Conservation (phyloP, 1,284 basidiomycete species). For the Boletus sp. region DNA sequence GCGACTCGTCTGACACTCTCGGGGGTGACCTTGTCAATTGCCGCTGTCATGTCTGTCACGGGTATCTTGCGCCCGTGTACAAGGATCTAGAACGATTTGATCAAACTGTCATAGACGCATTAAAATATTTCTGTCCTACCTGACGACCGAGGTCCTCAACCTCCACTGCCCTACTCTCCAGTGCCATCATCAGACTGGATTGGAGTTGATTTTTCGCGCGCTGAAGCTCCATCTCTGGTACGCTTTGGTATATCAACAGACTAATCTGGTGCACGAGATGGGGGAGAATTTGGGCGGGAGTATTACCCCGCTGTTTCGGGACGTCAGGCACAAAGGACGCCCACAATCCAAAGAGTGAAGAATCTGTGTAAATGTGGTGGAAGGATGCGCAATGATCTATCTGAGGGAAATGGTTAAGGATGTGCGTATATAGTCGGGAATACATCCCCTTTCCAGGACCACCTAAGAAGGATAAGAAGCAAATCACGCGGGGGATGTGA, state of each 20-base stretch:
- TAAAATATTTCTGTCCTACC: constrained; percentile 37
- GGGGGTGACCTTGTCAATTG: constrained; percentile 80
- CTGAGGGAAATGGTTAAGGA: constrained; percentile 91
- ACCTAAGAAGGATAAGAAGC: constrained; percentile 42
- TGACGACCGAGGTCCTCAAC: constrained; percentile 87
- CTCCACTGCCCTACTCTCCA: constrained; percentile 88
- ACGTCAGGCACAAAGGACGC: constrained; percentile 82
- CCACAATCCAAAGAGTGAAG: constrained; percentile 90
- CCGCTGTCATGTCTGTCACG: constrained; percentile 87
- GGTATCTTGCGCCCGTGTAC: constrained; percentile 89
- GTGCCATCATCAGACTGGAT: constrained; percentile 90
- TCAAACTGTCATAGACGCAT: not conserved
- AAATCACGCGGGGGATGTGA: not conserved
- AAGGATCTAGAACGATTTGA: constrained; percentile 58
- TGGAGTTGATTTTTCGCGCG: constrained; percentile 97
- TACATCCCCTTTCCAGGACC: constrained; percentile 99
- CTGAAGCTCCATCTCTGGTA: constrained; percentile 68
- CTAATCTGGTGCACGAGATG: constrained; percentile 86
- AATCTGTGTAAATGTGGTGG: constrained; percentile 97
- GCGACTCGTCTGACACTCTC: constrained; percentile 74
- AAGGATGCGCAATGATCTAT: constrained; percentile 97
- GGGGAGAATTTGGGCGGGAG: constrained; percentile 70
- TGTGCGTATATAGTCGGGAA: constrained; percentile 94
- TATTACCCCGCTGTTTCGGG: constrained; percentile 54
- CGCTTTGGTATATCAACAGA: constrained; percentile 62